These are phyloP conservation scores for Triticum aestivum DNA, from an alignment of 176 grass and related monocot species.

Conservation along the genomic window IWGSC_CS_RefSeq_v2.1 NC_057799.1:634246652-634247151, in stretches of 20 bases:
- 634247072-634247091: too few relatives aligned
- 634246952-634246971: too few relatives aligned
- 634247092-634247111: background rate
- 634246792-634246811: background rate
- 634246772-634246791: background rate
- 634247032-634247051: too few relatives aligned
- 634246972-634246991: too few relatives aligned
- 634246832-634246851: background rate
- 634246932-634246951: too few relatives aligned
- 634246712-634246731: too few relatives aligned
- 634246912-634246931: too few relatives aligned
- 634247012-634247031: too few relatives aligned
- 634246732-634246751: too few relatives aligned
- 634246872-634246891: too few relatives aligned
- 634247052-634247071: background rate
- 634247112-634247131: background rate
- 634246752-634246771: background rate
- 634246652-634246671: background rate
- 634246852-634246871: background rate
- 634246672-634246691: background rate
- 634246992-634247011: too few relatives aligned
- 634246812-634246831: background rate
- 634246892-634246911: too few relatives aligned
- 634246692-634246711: background rate
- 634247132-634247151: background rate